These are phyloP conservation scores for Pholiota microspora DNA, from an alignment of 768 basidiomycete species.

Conservation along the genomic window DNA sequence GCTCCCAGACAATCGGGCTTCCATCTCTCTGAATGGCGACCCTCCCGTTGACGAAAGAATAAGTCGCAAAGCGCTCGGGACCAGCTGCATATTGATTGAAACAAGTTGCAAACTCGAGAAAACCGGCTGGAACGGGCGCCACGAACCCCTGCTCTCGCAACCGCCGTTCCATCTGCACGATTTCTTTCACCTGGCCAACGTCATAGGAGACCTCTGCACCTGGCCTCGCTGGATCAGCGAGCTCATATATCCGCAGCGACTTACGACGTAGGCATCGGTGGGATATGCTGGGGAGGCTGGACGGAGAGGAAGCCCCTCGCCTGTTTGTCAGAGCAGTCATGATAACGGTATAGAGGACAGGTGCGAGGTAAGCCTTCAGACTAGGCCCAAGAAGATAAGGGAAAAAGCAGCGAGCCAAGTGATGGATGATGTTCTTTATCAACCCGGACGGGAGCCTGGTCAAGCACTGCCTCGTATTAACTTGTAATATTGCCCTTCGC, in stretches of 20 bases:
- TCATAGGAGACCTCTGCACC: slow-evolving; percentile 15
- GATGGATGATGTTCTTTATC: background rate
- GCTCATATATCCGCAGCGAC: slow-evolving; percentile 17
- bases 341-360: slow-evolving; percentile 1
- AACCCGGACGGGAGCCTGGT: background rate
- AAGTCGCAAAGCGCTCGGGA: slow-evolving; percentile 19
- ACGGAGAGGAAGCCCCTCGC: background rate
- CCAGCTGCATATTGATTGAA: slow-evolving; percentile 18
- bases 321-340: slow-evolving; percentile 15
- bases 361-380: background rate
- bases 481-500: background rate
- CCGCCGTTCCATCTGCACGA: slow-evolving; percentile 18
- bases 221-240: slow-evolving; percentile 15
- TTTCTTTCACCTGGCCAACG: slow-evolving; percentile 18
- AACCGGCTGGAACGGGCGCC: slow-evolving; percentile 17
- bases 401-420: background rate
- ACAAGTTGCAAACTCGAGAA: slow-evolving; percentile 13
- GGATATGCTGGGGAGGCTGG: slow-evolving; percentile 3
- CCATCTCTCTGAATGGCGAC: slow-evolving; percentile 11
- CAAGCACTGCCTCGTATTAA: background rate
- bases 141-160: slow-evolving; percentile 12
- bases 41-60: slow-evolving; percentile 10
- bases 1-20: slow-evolving; percentile 17
- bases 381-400: background rate
- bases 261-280: slow-evolving; percentile 16